phyloP scores from a whole-genome alignment of 169 alveolate genomes.

The Cryptosporidium felis region DNA sequence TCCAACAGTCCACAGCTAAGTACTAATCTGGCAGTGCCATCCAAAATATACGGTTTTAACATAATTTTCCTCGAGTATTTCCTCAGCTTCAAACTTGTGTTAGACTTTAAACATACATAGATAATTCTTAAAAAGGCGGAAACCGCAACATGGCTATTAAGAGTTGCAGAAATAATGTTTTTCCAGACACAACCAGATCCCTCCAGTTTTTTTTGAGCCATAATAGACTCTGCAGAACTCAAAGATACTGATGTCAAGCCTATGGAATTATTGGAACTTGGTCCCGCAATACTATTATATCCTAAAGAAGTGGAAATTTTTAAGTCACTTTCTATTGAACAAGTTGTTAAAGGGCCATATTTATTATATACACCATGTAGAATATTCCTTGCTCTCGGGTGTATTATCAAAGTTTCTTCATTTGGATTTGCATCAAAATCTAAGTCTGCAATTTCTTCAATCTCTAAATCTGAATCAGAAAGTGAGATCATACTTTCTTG shows the following conservation, averaged over 20 bases:
- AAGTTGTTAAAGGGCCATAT: slow-evolving; percentile 52
- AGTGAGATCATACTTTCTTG: not conserved
- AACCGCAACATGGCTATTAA: slow-evolving; percentile 26
- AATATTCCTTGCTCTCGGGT: slow-evolving; percentile 61
- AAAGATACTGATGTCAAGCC: not conserved
- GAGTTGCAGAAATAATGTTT: slow-evolving; percentile 40
- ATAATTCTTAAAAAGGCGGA: slow-evolving; percentile 45
- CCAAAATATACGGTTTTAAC: slow-evolving; percentile 17
- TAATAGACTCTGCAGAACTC: slow-evolving; percentile 18
- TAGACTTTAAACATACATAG: slow-evolving; percentile 38
- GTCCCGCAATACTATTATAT: not conserved
- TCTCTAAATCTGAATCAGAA: slow-evolving; percentile 61
- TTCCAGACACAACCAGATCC: slow-evolving; percentile 62
- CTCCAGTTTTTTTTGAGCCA: slow-evolving; percentile 21
- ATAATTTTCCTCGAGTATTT: slow-evolving; percentile 9
- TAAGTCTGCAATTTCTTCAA: slow-evolving; percentile 19
- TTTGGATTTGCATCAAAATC: slow-evolving; percentile 46
- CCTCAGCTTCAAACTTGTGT: slow-evolving; percentile 22
- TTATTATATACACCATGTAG: slow-evolving; percentile 50
- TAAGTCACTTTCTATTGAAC: slow-evolving; percentile 11
- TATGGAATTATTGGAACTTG: not conserved
- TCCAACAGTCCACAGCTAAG: slow-evolving; percentile 53
- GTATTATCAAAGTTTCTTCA: slow-evolving; percentile 51
- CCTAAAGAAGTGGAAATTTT: not conserved
- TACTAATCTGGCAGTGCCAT: slow-evolving; percentile 35